These are phyloP conservation scores for Tulasnella sp. DNA, from an alignment of 768 basidiomycete species.

Conservation along the genomic window DNA sequence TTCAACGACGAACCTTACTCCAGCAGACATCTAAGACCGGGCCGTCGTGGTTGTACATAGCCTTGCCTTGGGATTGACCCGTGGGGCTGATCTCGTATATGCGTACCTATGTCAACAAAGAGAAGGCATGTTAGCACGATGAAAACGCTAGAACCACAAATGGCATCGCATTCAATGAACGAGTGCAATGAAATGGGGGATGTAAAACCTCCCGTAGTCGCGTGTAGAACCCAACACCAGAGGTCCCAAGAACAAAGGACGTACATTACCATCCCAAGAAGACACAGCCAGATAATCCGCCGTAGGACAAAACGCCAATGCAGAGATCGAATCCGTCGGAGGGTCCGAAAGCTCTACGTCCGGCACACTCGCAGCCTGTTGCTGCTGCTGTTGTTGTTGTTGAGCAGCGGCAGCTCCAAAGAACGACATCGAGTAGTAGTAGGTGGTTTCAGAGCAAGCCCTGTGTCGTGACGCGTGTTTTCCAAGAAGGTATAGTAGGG, in stretches of 20 bases:
- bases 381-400: too few species aligned
- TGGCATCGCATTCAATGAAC: too few species aligned
- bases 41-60: slow-evolving; percentile 80
- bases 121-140: slow-evolving; percentile 16
- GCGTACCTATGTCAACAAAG: slow-evolving; percentile 46
- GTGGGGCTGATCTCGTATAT: slow-evolving; percentile 77
- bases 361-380: slow-evolving; percentile 13
- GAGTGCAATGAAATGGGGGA: too few species aligned
- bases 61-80: slow-evolving; percentile 77
- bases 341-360: slow-evolving; percentile 74
- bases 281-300: slow-evolving; percentile 86
- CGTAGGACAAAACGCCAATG: slow-evolving; percentile 67
- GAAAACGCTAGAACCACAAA: background rate
- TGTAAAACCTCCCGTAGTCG: too few species aligned
- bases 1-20: slow-evolving; percentile 55
- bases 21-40: slow-evolving; percentile 83
- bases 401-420: slow-evolving; percentile 16
- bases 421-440: too few species aligned
- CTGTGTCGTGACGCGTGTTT: too few species aligned
- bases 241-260: too few species aligned
- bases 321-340: slow-evolving; percentile 77
- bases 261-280: slow-evolving; percentile 46
- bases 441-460: too few species aligned
- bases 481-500: too few species aligned
- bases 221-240: too few species aligned